These are phyloP conservation scores for Aphanocladium album DNA, from an alignment of 2,329 filamentous ascomycete species.

Conservation along the genomic window DNA sequence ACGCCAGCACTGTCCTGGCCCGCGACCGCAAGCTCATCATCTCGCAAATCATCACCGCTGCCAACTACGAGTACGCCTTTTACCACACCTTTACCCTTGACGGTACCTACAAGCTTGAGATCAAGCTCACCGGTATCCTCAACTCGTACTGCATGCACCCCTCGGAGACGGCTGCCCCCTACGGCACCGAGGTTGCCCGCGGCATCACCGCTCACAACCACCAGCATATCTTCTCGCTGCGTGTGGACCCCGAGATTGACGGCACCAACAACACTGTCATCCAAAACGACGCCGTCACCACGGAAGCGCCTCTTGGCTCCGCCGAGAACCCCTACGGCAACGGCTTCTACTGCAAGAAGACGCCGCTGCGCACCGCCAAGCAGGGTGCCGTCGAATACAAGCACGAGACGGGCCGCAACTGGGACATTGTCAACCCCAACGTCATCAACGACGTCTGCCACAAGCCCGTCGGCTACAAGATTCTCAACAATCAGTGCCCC, in stretches of 20 bases:
- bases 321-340: conserved; percentile 69
- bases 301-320: conserved; percentile 59
- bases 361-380: conserved; percentile 20
- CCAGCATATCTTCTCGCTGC: conserved; percentile 64
- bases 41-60: conserved; percentile 60
- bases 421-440: conserved; percentile 43
- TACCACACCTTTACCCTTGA: conserved; percentile 40
- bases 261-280: conserved; percentile 60
- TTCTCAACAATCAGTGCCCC: conserved; percentile 43
- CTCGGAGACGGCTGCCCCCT: conserved; percentile 34
- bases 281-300: conserved; percentile 62
- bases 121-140: conserved; percentile 50
- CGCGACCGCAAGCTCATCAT: conserved; percentile 56
- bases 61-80: conserved; percentile 57
- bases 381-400: conserved; percentile 22
- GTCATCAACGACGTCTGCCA: conserved; percentile 35
- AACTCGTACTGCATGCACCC: conserved; percentile 38
- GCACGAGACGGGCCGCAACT: conserved; percentile 29
- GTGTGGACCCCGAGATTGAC: conserved; percentile 62
- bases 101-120: conserved; percentile 59
- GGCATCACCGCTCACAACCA: conserved; percentile 63
- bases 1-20: conserved; percentile 51
- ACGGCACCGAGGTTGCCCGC: conserved; percentile 59
- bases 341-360: conserved; percentile 51
- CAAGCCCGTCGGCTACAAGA: conserved; percentile 41